Base-by-base conservation (phyloP, 805 yeast genomes). In the Yamadazyma paraphyllophila region DNA sequence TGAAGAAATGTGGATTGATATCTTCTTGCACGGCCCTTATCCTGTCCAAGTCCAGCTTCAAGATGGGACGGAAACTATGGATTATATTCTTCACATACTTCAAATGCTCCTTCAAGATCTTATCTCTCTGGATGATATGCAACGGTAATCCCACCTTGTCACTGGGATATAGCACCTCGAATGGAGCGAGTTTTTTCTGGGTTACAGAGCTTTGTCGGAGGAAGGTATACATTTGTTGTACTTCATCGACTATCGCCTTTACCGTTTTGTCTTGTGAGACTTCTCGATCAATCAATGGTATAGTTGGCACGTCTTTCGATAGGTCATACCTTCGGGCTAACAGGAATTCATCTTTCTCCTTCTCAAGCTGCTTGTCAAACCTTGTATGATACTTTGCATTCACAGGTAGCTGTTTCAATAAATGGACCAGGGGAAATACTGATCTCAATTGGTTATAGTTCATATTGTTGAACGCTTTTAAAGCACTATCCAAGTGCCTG, bases 361-460 rank as follows among this genome's bases (percentile, higher is more conserved):
- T n/a, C 14, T 24, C 13, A 8, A 41, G 17, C 32, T 25, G 36
- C 15, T 46, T 17, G 15, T 59, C 48, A 47, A 64, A 67, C n/a
- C 24, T 25, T 6, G 36, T 26, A 12, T 48, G 29, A 24, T 46
- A 43, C 13, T 47, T 43, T 2, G 36, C 32, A 12, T 47, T 43
- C 8, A 41, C 40, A 14, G 46, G 39, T 26, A 58, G 32, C 13
- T 29, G 29, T 36, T 59, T 38, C 58, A 54, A 41, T 11, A 51
- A 13, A 46, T 71, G 74, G 4, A 59, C 62, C 39, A 57, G 65
- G 5, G 76, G 76, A 70, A 70, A 70, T 2, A 46, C 33, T 1
- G 43, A 33, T 25, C 60, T 58, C 33, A 69, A 48, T 6, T 56
- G 44, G 17, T 51, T 37, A 41, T 63, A 61, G 17, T 55, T 54